A percentile compares a stretch with the other conserved stretches of the same genome.
Conservation (phyloP, 257 asterid species). For the Misopates orontium region DNA sequence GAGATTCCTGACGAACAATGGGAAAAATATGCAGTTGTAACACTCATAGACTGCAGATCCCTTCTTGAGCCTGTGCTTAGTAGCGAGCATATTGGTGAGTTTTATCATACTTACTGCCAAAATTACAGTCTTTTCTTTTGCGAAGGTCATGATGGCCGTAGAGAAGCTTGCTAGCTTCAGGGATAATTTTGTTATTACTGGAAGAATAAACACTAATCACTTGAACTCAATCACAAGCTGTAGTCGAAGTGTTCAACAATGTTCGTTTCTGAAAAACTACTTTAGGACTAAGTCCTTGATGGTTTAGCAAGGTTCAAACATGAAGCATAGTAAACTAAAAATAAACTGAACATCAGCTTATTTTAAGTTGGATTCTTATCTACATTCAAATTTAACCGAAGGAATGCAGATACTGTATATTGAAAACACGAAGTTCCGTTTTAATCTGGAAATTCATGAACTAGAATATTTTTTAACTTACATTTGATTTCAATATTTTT, state of each 20-base stretch:
- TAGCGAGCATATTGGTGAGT: conserved; percentile 57
- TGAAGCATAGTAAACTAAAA: neutral
- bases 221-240: too few species aligned
- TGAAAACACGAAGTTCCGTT: neutral
- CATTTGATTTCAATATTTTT: too few species aligned
- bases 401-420: neutral
- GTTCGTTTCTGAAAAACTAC: neutral
- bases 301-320: neutral
- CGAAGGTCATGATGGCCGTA: too few species aligned
- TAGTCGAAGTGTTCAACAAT: too few species aligned
- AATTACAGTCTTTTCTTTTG: too few species aligned
- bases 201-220: too few species aligned
- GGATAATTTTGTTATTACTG: too few species aligned
- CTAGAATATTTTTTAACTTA: too few species aligned
- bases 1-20: conserved; percentile 48
- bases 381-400: too few species aligned
- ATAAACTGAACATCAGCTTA: too few species aligned
- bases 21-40: conserved; percentile 72
- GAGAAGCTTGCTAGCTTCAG: too few species aligned
- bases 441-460: neutral
- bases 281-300: neutral
- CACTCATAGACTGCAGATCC: conserved; percentile 78
- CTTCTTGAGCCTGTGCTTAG: conserved; percentile 76
- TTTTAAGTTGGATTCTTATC: too few species aligned
- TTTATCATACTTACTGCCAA: conserved; percentile 3